Base-by-base conservation (phyloP, 129 eudicot species). In the Tagetes erecta region DNA sequence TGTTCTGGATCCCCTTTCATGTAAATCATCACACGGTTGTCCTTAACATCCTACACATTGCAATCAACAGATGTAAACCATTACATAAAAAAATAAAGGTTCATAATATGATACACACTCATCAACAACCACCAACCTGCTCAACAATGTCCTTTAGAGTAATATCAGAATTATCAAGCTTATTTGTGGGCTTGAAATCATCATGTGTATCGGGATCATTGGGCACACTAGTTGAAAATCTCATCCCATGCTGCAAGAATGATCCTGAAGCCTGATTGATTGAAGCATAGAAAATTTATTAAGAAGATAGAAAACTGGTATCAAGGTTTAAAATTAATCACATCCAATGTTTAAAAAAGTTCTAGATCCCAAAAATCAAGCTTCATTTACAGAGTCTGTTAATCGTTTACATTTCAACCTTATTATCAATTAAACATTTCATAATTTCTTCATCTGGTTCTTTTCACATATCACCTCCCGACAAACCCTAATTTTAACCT, bases 1-100 rank as follows among this genome's bases (percentile, higher is more conserved):
- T 76, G 81, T 14, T 88, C 97, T 5, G 99, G 99, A 71, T 85
- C 89, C 81, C 99, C 99, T 83, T 95, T 95, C 97, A 95, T 95
- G 81, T 95, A 95, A 74, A 95, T 80, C 99, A 95, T 95, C 74
- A 95, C 97, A 30, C 85, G 84, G 73, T 95, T 85, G 50, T 87
- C 96, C 84, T 95, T 95, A 13, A 95, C 86, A 87, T 95, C 99
- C 99, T 95, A 87, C 56, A 78, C 56, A 37, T 57, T 7, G 60
- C 75, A 80, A 76, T 75, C 13, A 80, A 57, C 38, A 64, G 30
- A 36, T 60, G 68, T 46, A 46, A 46, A 40, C 39, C 39, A 51
- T 39, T 49, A 70, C 36, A 72, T 50, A 8, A 30, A 68, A 71
- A 14, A 60, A 47, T 50, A 52, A 2, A 57, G 44, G 13, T 41